Conservation (phyloP, 257 asterid species). For the Ilex asprella region DNA sequence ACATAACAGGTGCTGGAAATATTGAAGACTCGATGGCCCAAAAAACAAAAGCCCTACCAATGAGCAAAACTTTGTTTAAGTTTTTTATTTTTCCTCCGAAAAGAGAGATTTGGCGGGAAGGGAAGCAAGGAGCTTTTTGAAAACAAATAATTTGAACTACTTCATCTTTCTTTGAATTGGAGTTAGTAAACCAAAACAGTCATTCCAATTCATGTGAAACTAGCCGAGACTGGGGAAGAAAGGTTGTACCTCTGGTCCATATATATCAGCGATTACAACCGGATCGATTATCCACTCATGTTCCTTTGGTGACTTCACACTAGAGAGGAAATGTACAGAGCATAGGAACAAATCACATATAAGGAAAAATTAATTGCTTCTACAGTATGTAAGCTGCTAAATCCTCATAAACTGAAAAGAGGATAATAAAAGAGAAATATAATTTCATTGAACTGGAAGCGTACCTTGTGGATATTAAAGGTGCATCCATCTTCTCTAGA, state of each 20-base stretch:
- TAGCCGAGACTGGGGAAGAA: background rate
- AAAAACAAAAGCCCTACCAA: background rate
- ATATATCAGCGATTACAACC: slow-evolving; percentile 73
- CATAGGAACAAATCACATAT: background rate
- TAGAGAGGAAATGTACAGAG: slow-evolving; percentile 17
- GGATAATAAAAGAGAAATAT: background rate
- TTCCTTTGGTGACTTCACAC: slow-evolving; percentile 74
- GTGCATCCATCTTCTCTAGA: slow-evolving; percentile 68
- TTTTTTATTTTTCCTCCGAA: no score
- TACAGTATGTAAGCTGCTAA: background rate
- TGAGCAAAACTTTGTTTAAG: no score
- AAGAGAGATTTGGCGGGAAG: no score
- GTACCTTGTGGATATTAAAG: slow-evolving; percentile 86
- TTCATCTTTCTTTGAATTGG: background rate
- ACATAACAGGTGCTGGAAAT: background rate
- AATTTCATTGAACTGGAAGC: slow-evolving; percentile 7
- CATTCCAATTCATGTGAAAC: background rate
- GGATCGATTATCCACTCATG: slow-evolving; percentile 91
- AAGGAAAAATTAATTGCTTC: no score
- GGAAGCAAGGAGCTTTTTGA: no score
- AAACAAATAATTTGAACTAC: background rate
- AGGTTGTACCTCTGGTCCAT: slow-evolving; percentile 77
- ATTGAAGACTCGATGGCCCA: background rate
- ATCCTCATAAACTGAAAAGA: background rate
- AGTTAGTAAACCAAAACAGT: background rate